Evolutionary conservation across 768 basidiomycete genomes (phyloP), one percentile per base, ranked within the genome.

Genomic region (Tylopilus vinaceipallidus): DNA sequence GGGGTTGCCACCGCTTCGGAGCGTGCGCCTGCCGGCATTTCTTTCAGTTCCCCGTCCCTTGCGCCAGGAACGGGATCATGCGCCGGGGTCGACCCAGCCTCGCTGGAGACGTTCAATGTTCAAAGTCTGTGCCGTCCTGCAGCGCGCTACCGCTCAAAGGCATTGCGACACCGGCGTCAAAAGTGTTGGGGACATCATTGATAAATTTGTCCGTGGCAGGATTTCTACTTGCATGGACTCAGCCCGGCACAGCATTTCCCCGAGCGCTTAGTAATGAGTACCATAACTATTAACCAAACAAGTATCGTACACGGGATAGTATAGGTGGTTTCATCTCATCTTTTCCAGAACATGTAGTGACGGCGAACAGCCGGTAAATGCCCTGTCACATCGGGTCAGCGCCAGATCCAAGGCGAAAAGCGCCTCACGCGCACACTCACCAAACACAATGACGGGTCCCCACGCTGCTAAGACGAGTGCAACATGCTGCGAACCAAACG

Each of bases 401-500:
- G 2, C 43, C 14, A 1, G 17, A 37, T 35, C 22, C 29, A 14
- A 20, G 17, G 23, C 20, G 9, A 16, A 13, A 5, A 30, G 4
- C 17, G 11, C 29, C 20, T 3, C 14, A 26, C 13, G 19, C 13
- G 7, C 38, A 11, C 29, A 59, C 73, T 54, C 47, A 78, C 83
- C 76, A 55, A 85, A 80, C 30, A 83, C 59, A 19, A 86, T 29
- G 10, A 70, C 67, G 8, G 84, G 84, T 6, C 74, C 79, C 84
- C 83, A 86, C 10, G 74, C 81, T 9, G 71, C 74, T 22, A 84
- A 64, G 16, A 86, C 57, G 38, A 86, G 61, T 33, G 81, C 80
- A 47, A 87, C 59, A 60, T 87, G 81, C 51, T 87, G 84, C 24
- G 83, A 79, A 23, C 83, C 84, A 55, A 87, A 78, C 4, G 83